phyloP scores from a whole-genome alignment of 805 yeast species.

The Nakazawaea ishiwadae region DNA sequence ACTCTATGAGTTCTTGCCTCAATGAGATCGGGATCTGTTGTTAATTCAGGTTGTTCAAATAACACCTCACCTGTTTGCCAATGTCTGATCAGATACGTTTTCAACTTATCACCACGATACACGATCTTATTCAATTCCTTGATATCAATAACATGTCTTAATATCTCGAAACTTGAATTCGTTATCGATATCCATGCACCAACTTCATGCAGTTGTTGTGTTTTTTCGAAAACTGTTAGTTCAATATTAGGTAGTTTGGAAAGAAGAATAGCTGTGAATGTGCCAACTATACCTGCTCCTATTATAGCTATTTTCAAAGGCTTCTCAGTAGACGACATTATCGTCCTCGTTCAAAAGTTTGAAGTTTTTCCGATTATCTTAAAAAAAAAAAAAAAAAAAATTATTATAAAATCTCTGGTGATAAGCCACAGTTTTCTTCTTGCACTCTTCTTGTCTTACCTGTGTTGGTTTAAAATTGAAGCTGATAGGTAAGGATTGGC shows the following conservation, averaged over 20 bases:
- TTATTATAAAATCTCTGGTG: too few relatives aligned
- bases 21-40: background rate
- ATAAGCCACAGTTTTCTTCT: background rate
- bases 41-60: background rate
- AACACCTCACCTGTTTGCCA: slow-evolving; percentile 1
- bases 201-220: background rate
- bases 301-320: background rate
- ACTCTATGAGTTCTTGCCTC: background rate
- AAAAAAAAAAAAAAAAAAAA: too few relatives aligned
- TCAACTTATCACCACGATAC: background rate
- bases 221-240: background rate
- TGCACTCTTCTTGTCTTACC: background rate
- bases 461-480: background rate
- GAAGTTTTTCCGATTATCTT: too few relatives aligned
- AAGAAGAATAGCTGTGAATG: background rate
- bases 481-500: too few relatives aligned
- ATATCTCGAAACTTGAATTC: background rate
- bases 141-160: background rate
- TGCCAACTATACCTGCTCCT: background rate
- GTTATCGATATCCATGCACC: background rate
- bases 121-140: background rate
- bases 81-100: background rate
- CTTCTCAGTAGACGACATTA: too few relatives aligned
- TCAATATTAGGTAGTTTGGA: background rate
- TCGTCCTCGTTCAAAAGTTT: too few relatives aligned